Evolutionary conservation across 805 yeast species (phyloP).

Genomic region (Barnettozyma sp.): DNA sequence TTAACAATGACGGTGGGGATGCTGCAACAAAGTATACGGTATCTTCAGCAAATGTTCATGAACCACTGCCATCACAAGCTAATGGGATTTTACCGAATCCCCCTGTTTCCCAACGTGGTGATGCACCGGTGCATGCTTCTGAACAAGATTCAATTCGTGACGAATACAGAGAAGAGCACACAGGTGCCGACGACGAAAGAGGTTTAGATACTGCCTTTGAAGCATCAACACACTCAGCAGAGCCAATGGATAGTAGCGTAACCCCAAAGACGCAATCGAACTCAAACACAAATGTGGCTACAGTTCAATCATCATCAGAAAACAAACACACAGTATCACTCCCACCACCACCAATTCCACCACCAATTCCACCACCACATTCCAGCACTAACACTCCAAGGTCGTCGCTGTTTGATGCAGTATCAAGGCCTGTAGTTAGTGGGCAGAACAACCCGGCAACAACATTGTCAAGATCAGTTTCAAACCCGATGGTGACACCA

Average conservation of each 20-base stretch:
- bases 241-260: not conserved
- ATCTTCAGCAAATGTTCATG: too few relatives aligned
- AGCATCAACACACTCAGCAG: constrained; percentile 2
- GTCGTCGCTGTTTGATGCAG: constrained; percentile 7
- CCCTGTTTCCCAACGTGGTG: too few relatives aligned
- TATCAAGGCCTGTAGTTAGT: not conserved
- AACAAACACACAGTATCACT: not conserved
- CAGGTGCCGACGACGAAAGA: too few relatives aligned
- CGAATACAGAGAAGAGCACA: too few relatives aligned
- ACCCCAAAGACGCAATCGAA: not conserved
- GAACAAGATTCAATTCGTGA: too few relatives aligned
- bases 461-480: constrained; percentile 3
- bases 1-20: too few relatives aligned
- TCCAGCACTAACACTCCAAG: constrained; percentile 9
- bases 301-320: not conserved
- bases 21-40: too few relatives aligned
- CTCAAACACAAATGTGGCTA: not conserved
- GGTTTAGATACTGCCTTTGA: too few relatives aligned
- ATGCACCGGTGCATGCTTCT: too few relatives aligned
- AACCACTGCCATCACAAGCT: too few relatives aligned
- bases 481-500: constrained; percentile 11
- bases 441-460: not conserved
- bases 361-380: constrained; percentile 12
- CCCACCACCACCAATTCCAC: not conserved
- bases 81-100: too few relatives aligned